A percentile compares a stretch with the other conserved stretches of the same genome.
phyloP scores from a whole-genome alignment of 2,329 filamentous ascomycete genomes.

The Fusarium nygamai region DNA sequence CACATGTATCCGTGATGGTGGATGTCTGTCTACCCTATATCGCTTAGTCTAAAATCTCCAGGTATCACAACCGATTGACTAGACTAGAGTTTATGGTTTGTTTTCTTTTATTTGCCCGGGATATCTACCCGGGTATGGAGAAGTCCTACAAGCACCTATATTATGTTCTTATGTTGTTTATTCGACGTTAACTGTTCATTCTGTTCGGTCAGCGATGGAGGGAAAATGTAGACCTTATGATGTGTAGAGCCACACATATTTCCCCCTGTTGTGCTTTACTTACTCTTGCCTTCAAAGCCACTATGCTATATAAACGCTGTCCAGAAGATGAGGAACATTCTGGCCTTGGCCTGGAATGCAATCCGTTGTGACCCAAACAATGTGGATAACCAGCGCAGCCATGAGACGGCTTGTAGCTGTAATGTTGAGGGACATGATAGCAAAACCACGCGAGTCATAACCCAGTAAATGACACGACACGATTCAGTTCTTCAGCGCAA shows the following conservation, averaged over 20 bases:
- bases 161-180: neutral
- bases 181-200: neutral
- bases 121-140: neutral
- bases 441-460: neutral
- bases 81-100: neutral
- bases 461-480: neutral
- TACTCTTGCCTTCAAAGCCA: neutral
- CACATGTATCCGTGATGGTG: neutral
- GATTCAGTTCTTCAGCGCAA: neutral
- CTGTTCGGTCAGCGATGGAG: too few relatives aligned
- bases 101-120: neutral
- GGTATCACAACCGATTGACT: neutral
- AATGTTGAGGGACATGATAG: neutral
- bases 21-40: neutral
- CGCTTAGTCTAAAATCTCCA: too few relatives aligned
- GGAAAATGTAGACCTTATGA: neutral
- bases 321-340: neutral
- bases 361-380: neutral
- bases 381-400: neutral
- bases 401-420: neutral
- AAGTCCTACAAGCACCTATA: neutral
- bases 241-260: neutral
- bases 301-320: neutral
- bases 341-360: neutral
- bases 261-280: neutral